A percentile compares a stretch with the other conserved stretches of the same genome.
phyloP scores from a whole-genome alignment of 78 protist genomes.

The Emiliania huxleyi region DNA sequence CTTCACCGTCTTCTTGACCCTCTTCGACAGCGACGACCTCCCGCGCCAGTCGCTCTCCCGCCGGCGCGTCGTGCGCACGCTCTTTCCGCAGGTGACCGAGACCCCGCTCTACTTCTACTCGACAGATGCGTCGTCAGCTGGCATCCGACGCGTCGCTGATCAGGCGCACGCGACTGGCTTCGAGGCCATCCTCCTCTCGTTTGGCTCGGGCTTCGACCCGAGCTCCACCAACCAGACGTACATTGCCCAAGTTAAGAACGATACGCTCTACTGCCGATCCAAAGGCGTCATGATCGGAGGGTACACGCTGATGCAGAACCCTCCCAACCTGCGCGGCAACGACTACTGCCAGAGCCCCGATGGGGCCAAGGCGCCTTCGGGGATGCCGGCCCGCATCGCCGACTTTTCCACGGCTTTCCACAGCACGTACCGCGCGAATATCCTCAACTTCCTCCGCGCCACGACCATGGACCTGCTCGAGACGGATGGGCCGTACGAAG shows the following conservation, averaged over 20 bases:
- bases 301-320: neutral
- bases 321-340: neutral
- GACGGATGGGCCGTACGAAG: neutral
- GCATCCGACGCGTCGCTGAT: neutral
- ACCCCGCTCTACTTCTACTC: neutral
- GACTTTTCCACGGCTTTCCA: neutral
- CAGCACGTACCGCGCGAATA: neutral
- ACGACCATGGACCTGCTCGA: neutral
- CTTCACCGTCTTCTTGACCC: neutral
- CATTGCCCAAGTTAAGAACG: neutral
- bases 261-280: neutral
- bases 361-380: too few species aligned
- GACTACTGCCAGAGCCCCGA: neutral
- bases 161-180: neutral
- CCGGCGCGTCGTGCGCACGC: neutral
- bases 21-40: neutral
- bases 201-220: neutral
- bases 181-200: neutral
- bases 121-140: neutral
- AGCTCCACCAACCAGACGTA: neutral
- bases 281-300: neutral
- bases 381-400: neutral
- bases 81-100: neutral
- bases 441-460: neutral
- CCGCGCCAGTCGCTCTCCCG: neutral